phyloP scores from a whole-genome alignment of 345 rosid species.

The Ailanthus altissimus region DNA sequence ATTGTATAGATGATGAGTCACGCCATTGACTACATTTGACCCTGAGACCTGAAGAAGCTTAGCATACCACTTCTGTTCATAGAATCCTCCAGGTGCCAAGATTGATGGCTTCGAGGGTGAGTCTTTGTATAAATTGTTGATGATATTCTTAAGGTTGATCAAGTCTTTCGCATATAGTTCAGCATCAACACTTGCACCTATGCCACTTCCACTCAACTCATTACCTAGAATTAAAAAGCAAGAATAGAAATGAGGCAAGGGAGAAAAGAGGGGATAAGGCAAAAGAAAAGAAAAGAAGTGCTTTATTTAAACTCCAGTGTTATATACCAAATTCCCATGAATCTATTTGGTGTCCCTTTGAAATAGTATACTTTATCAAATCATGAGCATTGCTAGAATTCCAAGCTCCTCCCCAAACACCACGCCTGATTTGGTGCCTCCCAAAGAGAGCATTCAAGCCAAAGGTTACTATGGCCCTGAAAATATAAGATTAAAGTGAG shows the following conservation, averaged over 20 bases:
- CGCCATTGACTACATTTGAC: constrained; percentile 45
- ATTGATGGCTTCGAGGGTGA: constrained; percentile 58
- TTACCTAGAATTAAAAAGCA: constrained; percentile 55
- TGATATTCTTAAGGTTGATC: constrained; percentile 54
- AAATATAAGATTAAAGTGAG: constrained; percentile 22
- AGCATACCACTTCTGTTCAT: constrained; percentile 64
- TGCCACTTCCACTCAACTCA: constrained; percentile 81
- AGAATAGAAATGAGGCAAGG: constrained; percentile 19
- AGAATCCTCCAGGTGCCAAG: constrained; percentile 96
- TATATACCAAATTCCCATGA: constrained; percentile 96
- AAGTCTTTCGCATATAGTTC: constrained; percentile 80
- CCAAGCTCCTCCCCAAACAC: constrained; percentile 89
- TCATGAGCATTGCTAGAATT: constrained; percentile 69
- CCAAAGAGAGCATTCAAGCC: constrained; percentile 91
- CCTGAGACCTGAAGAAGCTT: constrained; percentile 82
- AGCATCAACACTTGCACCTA: constrained; percentile 78
- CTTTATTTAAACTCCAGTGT: constrained; percentile 5
- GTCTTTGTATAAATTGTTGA: constrained; percentile 56
- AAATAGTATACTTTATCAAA: constrained; percentile 75
- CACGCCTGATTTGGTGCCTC: constrained; percentile 56
- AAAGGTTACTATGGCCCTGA: constrained; percentile 78
- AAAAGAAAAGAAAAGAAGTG: constrained; percentile 6
- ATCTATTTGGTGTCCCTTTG: constrained; percentile 73
- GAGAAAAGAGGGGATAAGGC: background rate
- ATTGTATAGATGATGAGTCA: constrained; percentile 97